Percentiles rank a stretch among this genome's conserved stretches.
Evolutionary conservation across 192 early-diverging fungal species (phyloP).

Genomic region (Backusella mclennaniae): DNA sequence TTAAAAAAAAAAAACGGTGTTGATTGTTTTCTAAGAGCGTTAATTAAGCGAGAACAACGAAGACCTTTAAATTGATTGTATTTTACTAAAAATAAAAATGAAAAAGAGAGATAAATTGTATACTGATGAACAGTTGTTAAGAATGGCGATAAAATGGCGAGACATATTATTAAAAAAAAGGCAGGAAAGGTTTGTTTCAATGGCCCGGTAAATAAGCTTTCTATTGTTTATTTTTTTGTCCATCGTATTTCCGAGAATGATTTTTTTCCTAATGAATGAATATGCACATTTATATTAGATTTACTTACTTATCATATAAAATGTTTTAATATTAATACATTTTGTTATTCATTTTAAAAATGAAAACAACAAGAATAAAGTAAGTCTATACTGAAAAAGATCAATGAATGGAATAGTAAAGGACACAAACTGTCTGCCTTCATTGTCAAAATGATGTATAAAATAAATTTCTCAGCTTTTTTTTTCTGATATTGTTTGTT

Average conservation of each 20-base stretch:
- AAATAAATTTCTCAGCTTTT: not conserved
- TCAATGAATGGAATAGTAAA: not conserved
- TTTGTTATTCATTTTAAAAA: too few relatives aligned
- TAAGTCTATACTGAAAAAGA: not conserved
- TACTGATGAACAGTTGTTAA: not conserved
- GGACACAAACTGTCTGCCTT: too few relatives aligned
- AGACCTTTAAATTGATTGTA: not conserved
- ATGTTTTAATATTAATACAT: too few relatives aligned
- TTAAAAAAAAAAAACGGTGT: not conserved
- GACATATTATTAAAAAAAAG: not conserved
- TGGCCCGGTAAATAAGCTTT: not conserved
- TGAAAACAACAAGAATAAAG: too few relatives aligned
- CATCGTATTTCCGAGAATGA: not conserved
- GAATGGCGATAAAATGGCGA: not conserved
- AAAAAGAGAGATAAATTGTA: not conserved
- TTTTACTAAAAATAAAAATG: not conserved
- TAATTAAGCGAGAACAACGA: not conserved
- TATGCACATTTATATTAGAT: too few relatives aligned
- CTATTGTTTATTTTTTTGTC: not conserved
- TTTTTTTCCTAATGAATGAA: not conserved
- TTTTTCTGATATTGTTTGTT: not conserved
- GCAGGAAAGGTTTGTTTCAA: not conserved
- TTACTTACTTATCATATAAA: too few relatives aligned
- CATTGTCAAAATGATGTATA: not conserved
- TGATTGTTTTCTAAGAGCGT: not conserved